These are phyloP conservation scores for Euphrasia confusa DNA, from an alignment of 257 asterid species.

Conservation along the genomic window DNA sequence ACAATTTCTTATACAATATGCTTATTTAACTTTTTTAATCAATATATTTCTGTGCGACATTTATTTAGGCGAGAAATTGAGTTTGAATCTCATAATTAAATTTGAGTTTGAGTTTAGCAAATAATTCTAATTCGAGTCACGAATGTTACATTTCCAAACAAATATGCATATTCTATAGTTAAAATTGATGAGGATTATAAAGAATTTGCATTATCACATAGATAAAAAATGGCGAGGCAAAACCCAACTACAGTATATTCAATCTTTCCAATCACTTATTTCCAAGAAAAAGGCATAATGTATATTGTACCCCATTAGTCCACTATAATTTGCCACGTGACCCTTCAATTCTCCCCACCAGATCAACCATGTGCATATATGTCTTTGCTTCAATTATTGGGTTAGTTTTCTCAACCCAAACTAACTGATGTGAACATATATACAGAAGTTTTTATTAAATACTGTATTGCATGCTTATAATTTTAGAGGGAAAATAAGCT, in stretches of 20 bases:
- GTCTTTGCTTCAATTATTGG: constrained; percentile 16
- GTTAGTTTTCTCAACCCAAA: background rate
- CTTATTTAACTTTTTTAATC: background rate
- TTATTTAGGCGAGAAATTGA: too few relatives aligned
- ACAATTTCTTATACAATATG: background rate
- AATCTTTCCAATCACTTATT: too few relatives aligned
- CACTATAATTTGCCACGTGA: constrained; percentile 37
- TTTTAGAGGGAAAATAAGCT: background rate
- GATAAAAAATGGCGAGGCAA: constrained; percentile 17
- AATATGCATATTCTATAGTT: too few relatives aligned
- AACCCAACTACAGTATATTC: too few relatives aligned
- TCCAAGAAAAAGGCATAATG: constrained; percentile 1
- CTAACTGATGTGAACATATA: constrained; percentile 9
- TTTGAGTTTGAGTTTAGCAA: too few relatives aligned
- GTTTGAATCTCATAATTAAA: too few relatives aligned
- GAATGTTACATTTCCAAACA: too few relatives aligned
- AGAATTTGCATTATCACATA: constrained; percentile 34
- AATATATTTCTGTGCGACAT: too few relatives aligned
- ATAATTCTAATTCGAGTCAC: too few relatives aligned
- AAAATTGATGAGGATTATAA: background rate
- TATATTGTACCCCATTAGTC: constrained; percentile 26
- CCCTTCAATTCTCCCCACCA: constrained; percentile 26
- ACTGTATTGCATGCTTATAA: background rate
- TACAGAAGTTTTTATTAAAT: background rate
- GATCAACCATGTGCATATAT: constrained; percentile 37